Percentiles rank a stretch among this genome's conserved stretches.
These are phyloP conservation scores for Skeletonema costatum DNA, from an alignment of 108 stramenopile genomes.

Conservation along the genomic window DNA sequence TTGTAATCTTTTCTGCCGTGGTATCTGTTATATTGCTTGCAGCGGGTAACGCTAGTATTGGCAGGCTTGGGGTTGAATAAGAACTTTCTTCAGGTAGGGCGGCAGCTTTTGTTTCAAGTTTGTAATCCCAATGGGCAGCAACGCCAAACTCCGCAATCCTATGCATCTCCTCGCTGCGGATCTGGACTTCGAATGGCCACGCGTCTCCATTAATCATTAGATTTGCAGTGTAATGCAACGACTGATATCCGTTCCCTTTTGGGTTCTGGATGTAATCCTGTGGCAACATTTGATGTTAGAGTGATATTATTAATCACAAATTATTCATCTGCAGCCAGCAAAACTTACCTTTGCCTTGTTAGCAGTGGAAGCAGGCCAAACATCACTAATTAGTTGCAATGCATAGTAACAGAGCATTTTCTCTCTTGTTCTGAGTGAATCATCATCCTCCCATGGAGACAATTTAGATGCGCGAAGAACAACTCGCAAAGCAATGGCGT, in stretches of 20 bases:
- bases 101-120: constrained; percentile 37
- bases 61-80: background rate
- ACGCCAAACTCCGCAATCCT: constrained; percentile 83
- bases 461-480: constrained; percentile 54
- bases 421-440: constrained; percentile 55
- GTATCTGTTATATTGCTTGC: background rate
- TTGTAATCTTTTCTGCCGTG: background rate
- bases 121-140: constrained; percentile 89
- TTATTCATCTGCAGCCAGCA: no score
- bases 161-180: constrained; percentile 90
- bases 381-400: constrained; percentile 52
- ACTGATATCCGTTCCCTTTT: constrained; percentile 93
- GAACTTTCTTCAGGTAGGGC: constrained; percentile 3
- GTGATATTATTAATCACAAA: background rate
- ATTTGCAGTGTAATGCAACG: constrained; percentile 84
- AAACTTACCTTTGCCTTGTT: constrained; percentile 50
- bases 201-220: constrained; percentile 52
- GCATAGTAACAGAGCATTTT: constrained; percentile 77
- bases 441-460: constrained; percentile 44
- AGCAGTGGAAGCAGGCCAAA: constrained; percentile 60
- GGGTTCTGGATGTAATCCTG: constrained; percentile 83
- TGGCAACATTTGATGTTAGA: background rate
- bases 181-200: constrained; percentile 84
- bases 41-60: constrained; percentile 13
- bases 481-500: constrained; percentile 77